Evolutionary conservation across 768 basidiomycete species (phyloP), one percentile per base, ranked within the genome.

Genomic region (Lyophyllum decastes): DNA sequence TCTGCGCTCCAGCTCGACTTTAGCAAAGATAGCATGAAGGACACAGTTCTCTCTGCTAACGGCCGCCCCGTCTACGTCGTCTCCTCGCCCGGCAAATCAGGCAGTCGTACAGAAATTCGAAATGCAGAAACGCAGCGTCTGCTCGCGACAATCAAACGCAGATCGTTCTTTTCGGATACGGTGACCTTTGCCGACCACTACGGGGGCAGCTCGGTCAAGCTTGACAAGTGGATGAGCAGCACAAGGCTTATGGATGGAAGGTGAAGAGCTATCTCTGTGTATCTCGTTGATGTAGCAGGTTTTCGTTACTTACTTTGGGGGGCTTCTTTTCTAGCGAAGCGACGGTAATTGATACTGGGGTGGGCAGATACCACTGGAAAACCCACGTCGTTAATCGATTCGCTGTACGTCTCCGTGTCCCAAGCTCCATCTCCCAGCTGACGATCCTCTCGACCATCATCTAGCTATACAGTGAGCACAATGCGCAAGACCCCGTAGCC

Each of bases 11-110:
- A 60, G 38, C 59, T 70, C 1, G 59, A 62, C 14, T 70, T 70
- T 54, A 65, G 61, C 25, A 64, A 60, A 19, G 52, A 61, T 25
- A 67, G 67, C 45, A 56, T 63, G 25, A 48, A 64, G 4, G 68
- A 67, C 45, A 61, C 64, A 2, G 50, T 54, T 9, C 40, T 70
- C 9, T 59, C 57, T 35, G 45, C 63, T 24, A 47, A 65, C 45
- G 63, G 63, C n/a, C 55, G 24, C 26, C 65, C 68, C 4, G 45
- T 57, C 10, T 64, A 65, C 27, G 55, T 34, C 10, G 59, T 70
- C 2, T 62, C 66, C 2, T 70, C 71, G 6, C 35, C 52, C 0
- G 65, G 66, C 33, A 41, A 43, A 16, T 57, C 61, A 4, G 65
- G 52, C 7, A 54, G 55, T 11, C 55, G 55, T 12, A 70, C 67